Percentiles rank a stretch among this genome's conserved stretches.
Evolutionary conservation across 306 rosid species (phyloP).

Genomic region (Fragaria vesca): DNA sequence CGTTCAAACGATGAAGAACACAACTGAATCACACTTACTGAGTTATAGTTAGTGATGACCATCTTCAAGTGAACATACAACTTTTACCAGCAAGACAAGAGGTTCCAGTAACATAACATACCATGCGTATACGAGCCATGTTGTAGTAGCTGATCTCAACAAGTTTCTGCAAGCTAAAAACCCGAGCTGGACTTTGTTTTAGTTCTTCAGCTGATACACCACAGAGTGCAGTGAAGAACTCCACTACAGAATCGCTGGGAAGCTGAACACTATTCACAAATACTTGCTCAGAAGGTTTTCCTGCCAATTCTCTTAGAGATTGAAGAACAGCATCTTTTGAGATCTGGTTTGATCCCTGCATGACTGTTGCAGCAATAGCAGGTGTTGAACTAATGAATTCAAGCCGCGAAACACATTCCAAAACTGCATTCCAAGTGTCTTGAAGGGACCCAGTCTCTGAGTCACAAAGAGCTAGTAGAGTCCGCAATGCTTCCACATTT

Average conservation of each 20-base stretch:
- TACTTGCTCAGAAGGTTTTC: constrained; percentile 95
- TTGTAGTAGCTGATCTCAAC: constrained; percentile 98
- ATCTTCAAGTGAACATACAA: background rate
- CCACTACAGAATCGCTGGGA: constrained; percentile 94
- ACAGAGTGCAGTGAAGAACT: constrained; percentile 94
- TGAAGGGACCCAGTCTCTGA: constrained; percentile 81
- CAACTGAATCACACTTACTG: constrained; percentile 2
- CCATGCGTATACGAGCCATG: constrained; percentile 99
- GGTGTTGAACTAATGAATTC: constrained; percentile 86
- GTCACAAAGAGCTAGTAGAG: constrained; percentile 72
- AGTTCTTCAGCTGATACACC: constrained; percentile 99
- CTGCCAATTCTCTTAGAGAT: constrained; percentile 86
- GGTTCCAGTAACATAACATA: constrained; percentile 36
- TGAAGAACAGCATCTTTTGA: constrained; percentile 94
- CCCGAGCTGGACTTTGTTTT: constrained; percentile 94
- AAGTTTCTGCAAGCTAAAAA: constrained; percentile 98
- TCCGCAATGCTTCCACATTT: constrained; percentile 92
- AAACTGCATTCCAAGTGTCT: constrained; percentile 99
- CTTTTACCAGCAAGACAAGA: constrained; percentile 18
- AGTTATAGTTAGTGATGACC: background rate
- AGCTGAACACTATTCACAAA: constrained; percentile 92
- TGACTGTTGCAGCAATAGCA: constrained; percentile 77
- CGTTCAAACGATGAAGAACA: constrained; percentile 2
- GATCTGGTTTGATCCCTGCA: constrained; percentile 97
- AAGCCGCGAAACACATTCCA: constrained; percentile 97